Base-by-base conservation (phyloP, 2,329 filamentous ascomycete species). In the Graphiopsis chlorocephala region DNA sequence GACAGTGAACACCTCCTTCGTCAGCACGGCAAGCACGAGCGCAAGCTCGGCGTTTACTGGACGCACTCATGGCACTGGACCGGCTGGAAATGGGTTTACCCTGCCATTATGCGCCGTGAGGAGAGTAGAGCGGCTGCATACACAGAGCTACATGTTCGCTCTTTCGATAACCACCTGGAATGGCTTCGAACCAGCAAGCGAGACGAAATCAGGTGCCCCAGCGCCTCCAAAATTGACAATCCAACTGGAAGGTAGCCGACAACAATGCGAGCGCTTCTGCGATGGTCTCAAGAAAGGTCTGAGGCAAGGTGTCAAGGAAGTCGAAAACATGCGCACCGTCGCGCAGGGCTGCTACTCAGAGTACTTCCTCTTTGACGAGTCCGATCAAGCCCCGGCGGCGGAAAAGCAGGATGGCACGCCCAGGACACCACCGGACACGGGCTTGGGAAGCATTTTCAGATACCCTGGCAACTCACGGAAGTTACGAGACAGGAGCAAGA, bases 381-480 rank as follows among this genome's bases (percentile, higher is more conserved):
- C 74, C 56, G 74, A 75, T 35, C 66, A 64, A 5, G 48, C 64
- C 3, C 68, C 69, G 90, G 62, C 84, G 90, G 76, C 45, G 70
- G 75, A 73, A 53, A 72, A 73, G 25, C 71, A 74, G 20, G 76
- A 80, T 31, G 75, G 72, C 42, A 70, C 66, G 47, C 68, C 68
- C 28, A 70, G 69, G 45, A 67, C 52, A 62, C 86, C 90, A 15
- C 94, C 95, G n/a, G 94, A 99, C 78, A 95, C 93, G 25, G 95
- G 95, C 1, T 82, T 99, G 38, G 95, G 95, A 38, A 91, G 96
- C 85, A 78, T 96, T 15, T 99, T 97, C 78, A 88, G 90, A 73
- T 99, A 99, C 74, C 95, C 95, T 1, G 95, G 95, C 64, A 96
- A 99, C 79, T 87, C 93, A 42, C 91, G 93, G 75, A 98, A 98